A percentile compares a stretch with the other conserved stretches of the same genome.
phyloP scores from a whole-genome alignment of 2,329 filamentous ascomycete genomes.

The Elsinoe arachidis region DNA sequence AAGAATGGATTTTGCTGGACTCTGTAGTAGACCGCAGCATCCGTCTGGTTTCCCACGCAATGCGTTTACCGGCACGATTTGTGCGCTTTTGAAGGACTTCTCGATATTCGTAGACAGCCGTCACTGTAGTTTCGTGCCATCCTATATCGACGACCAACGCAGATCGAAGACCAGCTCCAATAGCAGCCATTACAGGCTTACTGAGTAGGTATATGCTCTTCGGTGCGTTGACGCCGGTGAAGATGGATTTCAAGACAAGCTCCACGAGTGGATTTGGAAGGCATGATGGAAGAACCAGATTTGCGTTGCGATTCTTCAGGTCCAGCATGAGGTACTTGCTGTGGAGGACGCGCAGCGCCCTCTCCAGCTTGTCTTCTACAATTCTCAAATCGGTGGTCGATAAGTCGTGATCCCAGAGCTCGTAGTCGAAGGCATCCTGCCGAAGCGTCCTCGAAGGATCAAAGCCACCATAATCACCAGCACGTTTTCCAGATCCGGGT shows the following conservation, averaged over 20 bases:
- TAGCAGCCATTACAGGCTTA: slow-evolving; percentile 61
- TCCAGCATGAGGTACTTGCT: slow-evolving; percentile 66
- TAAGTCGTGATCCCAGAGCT: slow-evolving; percentile 75
- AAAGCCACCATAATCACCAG: slow-evolving; percentile 64
- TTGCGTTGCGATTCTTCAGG: slow-evolving; percentile 56
- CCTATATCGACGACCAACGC: slow-evolving; percentile 82
- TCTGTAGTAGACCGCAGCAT: slow-evolving; percentile 37
- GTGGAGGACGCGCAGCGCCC: slow-evolving; percentile 71
- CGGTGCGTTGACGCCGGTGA: slow-evolving; percentile 59
- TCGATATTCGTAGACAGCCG: slow-evolving; percentile 81
- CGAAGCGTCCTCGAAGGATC: slow-evolving; percentile 41
- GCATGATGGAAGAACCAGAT: slow-evolving; percentile 67
- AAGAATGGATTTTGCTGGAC: slow-evolving; percentile 32
- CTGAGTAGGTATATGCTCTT: slow-evolving; percentile 76
- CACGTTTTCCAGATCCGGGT: slow-evolving; percentile 65
- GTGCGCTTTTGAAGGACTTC: slow-evolving; percentile 65
- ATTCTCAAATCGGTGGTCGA: slow-evolving; percentile 65
- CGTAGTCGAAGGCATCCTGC: slow-evolving; percentile 46
- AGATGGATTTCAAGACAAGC: slow-evolving; percentile 65
- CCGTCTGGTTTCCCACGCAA: slow-evolving; percentile 52
- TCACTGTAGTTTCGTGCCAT: slow-evolving; percentile 83
- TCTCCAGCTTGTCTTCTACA: slow-evolving; percentile 78
- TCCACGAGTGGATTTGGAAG: slow-evolving; percentile 72
- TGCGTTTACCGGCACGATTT: slow-evolving; percentile 61
- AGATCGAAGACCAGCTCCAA: slow-evolving; percentile 77